Conservation (phyloP, 441 rosid genomes). For the Eutrema salsugineum region DNA sequence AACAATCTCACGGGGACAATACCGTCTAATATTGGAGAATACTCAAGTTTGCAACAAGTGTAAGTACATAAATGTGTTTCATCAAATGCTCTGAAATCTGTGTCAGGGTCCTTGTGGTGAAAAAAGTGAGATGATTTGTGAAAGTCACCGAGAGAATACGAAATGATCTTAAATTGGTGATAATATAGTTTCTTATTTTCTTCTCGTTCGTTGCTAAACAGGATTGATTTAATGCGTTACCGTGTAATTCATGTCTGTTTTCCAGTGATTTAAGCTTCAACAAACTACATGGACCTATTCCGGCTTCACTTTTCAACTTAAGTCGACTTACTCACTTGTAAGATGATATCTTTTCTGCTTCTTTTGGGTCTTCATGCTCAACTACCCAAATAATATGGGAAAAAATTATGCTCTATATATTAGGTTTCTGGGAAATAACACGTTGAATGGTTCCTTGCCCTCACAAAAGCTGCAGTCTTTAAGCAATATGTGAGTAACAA, state of each 20-base stretch:
- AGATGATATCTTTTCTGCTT: not conserved
- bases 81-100: not conserved
- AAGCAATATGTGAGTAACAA: constrained; percentile 42
- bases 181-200: not conserved
- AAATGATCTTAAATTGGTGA: not conserved
- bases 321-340: constrained; percentile 37
- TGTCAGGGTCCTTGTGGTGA: not conserved
- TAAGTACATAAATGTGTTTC: constrained; percentile 36
- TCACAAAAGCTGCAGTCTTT: constrained; percentile 37
- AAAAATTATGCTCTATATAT: not conserved
- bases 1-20: constrained; percentile 42
- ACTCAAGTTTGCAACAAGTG: constrained; percentile 41
- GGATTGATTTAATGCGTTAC: not conserved
- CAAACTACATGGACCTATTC: constrained; percentile 37
- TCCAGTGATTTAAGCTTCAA: constrained; percentile 67
- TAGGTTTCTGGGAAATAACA: constrained; percentile 44
- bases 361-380: not conserved
- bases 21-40: constrained; percentile 49
- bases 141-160: not conserved
- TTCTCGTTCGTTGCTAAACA: not conserved
- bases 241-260: not conserved
- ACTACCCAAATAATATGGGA: not conserved
- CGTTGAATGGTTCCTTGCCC: constrained; percentile 48
- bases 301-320: constrained; percentile 38
- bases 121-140: not conserved